Evolutionary conservation across 176 grass and related monocot genomes (phyloP), one percentile per base, ranked within the genome.

Genomic region (Musa schizocarpa): DNA sequence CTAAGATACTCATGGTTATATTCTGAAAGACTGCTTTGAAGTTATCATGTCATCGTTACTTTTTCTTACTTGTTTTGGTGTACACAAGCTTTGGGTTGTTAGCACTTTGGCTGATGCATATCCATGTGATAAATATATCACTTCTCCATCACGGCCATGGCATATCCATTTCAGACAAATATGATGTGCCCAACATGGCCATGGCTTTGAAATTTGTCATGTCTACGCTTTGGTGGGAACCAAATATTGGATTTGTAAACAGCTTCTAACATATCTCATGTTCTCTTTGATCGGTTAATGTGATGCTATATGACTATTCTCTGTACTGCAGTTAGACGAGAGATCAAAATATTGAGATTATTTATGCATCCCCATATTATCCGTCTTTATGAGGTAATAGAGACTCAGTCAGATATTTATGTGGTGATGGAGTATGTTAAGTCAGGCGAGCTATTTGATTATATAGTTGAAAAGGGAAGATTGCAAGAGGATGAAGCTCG

Each of bases 331-430:
- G 93, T 92, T 68, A 97, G 90, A 69, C 84, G 90, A 82, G 93
- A 97, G 79, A 90, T 97, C 73, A 93, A 97, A 82, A 97, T 97
- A 84, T 63, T 96, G 69, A 92, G 83, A 76, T 51, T 92, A 80
- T 92, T 96, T 73, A 92, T 96, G 84, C 92, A 96, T 57, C 92
- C 92, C 13, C 92, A 96, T 86, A 89, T 92, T 80, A 90, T 96
- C 73, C 92, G 89, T 2, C 87, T 96, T 76, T 96, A 96, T 82
- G 92, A 96, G 53, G 92, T 96, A 62, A 96, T 96, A 82, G 88
- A 92, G 72, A 90, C 92, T 74, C 72, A 64, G 6, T 86, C 85
- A 56, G 87, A 96, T 84, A 92, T 92, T 84, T 96, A 84, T 80
- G 89, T 96, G 79, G 83, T 96, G 53, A 96, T 87, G 83, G 92